Evolutionary conservation across 163 green algal species (phyloP).

Genomic region (Scenedesmus sp.): DNA sequence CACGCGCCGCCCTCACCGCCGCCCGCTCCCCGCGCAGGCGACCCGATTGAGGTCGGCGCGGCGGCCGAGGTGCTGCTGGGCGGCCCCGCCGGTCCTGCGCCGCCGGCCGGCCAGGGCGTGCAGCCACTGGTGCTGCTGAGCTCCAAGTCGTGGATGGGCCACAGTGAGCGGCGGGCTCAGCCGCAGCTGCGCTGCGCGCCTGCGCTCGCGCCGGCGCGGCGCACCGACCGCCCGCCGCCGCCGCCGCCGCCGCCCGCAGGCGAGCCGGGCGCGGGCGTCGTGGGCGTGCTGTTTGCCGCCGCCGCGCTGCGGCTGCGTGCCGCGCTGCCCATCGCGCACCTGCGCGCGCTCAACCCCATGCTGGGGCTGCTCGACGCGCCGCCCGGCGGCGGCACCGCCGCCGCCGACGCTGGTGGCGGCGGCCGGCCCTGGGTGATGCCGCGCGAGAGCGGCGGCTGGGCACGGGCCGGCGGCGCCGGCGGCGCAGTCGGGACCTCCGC

Average conservation of each 20-base stretch:
- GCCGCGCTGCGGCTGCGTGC: slow-evolving; percentile 1
- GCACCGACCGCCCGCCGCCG: too few relatives aligned
- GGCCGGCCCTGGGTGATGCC: slow-evolving; percentile 30
- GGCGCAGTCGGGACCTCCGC: slow-evolving; percentile 65
- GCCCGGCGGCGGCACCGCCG: neutral
- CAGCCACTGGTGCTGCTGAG: slow-evolving; percentile 63
- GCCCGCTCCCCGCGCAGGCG: neutral
- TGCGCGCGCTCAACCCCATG: slow-evolving; percentile 77
- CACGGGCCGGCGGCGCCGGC: neutral
- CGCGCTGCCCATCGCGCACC: slow-evolving; percentile 67
- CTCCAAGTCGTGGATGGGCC: slow-evolving; percentile 79
- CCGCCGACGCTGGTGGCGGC: neutral
- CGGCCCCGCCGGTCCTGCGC: neutral
- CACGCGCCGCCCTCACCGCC: too few relatives aligned
- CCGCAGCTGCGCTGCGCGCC: too few relatives aligned
- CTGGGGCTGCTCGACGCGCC: slow-evolving; percentile 61
- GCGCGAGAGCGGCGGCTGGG: slow-evolving; percentile 1
- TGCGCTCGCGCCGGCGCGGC: too few relatives aligned
- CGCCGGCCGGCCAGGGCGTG: slow-evolving; percentile 40
- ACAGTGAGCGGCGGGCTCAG: too few relatives aligned
- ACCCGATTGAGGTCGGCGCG: slow-evolving; percentile 86
- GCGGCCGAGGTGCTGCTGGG: slow-evolving; percentile 56
- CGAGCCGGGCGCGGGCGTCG: slow-evolving; percentile 75
- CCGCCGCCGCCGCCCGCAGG: too few relatives aligned
- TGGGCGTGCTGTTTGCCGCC: slow-evolving; percentile 49